Conservation (phyloP, 2,329 filamentous ascomycete genomes). For the Cytospora schulzeri region DNA sequence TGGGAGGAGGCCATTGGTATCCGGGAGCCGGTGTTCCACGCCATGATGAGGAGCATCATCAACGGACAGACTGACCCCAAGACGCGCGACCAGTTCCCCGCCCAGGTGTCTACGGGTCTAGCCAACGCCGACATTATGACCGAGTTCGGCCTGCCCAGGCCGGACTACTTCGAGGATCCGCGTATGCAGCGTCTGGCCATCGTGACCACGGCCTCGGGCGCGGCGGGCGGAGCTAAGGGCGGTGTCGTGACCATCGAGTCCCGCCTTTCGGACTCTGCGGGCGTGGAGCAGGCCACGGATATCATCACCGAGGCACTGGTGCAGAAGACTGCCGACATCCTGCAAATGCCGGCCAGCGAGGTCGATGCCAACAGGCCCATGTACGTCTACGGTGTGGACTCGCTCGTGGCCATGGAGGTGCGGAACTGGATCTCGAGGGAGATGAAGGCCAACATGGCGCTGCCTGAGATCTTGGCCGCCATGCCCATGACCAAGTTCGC, state of each 20-base stretch:
- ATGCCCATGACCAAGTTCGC: constrained; percentile 23
- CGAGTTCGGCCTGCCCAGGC: constrained; percentile 16
- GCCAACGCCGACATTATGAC: constrained; percentile 21
- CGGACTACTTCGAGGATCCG: constrained; percentile 21
- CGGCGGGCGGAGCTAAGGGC: constrained; percentile 1
- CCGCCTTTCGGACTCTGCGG: constrained; percentile 7
- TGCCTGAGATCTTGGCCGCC: constrained; percentile 21
- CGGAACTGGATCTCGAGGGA: constrained; percentile 24
- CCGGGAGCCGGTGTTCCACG: constrained; percentile 1
- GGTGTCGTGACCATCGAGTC: constrained; percentile 17
- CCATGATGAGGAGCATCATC: background rate
- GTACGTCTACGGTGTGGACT: constrained; percentile 25
- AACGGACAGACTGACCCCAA: background rate
- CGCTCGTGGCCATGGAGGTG: constrained; percentile 24
- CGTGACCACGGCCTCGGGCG: constrained; percentile 7
- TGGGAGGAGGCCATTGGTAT: constrained; percentile 13
- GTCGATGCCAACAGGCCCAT: constrained; percentile 21
- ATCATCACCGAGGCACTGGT: constrained; percentile 23
- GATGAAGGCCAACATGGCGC: constrained; percentile 24
- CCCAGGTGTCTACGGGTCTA: constrained; percentile 13
- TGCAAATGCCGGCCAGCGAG: constrained; percentile 21
- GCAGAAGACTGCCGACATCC: constrained; percentile 20
- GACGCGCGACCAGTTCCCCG: background rate
- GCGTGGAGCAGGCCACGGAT: constrained; percentile 13
- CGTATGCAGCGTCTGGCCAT: constrained; percentile 17